These are phyloP conservation scores for Trametes maxima DNA, from an alignment of 768 basidiomycete species.

Conservation along the genomic window DNA sequence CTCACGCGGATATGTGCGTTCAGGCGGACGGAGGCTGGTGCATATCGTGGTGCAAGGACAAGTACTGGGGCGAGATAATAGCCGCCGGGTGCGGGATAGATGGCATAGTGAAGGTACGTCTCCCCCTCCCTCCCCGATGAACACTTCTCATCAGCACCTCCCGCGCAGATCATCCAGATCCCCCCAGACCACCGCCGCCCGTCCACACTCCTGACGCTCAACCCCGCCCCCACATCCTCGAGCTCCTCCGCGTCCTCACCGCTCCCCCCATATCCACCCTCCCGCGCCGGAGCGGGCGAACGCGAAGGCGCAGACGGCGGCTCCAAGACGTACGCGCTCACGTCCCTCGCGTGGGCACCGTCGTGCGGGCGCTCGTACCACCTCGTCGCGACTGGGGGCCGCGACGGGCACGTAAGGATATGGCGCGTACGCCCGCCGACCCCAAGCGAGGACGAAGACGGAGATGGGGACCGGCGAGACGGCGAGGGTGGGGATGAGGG, in stretches of 20 bases:
- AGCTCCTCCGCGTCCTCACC: constrained; percentile 43
- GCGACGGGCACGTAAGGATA: constrained; percentile 88
- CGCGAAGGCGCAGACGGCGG: constrained; percentile 34
- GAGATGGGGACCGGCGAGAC: constrained; percentile 40
- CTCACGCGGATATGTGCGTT: too few species aligned
- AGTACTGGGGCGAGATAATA: constrained; percentile 92
- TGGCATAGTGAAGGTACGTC: constrained; percentile 73
- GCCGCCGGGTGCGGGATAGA: constrained; percentile 74
- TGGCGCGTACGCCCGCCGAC: constrained; percentile 76
- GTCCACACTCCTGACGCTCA: constrained; percentile 60
- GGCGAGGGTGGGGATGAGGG: constrained; percentile 45
- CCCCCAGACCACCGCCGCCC: constrained; percentile 71
- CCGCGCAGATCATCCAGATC: constrained; percentile 68
- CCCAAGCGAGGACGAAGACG: constrained; percentile 34
- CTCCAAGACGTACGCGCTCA: constrained; percentile 62
- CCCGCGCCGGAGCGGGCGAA: constrained; percentile 27
- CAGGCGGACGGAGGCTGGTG: constrained; percentile 89
- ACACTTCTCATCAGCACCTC: not conserved
- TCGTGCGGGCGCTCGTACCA: constrained; percentile 94
- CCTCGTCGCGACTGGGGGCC: constrained; percentile 85
- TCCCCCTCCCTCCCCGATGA: not conserved
- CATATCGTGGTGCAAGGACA: constrained; percentile 94
- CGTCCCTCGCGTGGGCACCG: constrained; percentile 91
- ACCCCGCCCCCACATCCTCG: constrained; percentile 32
- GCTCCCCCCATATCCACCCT: constrained; percentile 17